Evolutionary conservation across 495 filamentous ascomycete species (phyloP).

Genomic region (Podospora didyma): DNA sequence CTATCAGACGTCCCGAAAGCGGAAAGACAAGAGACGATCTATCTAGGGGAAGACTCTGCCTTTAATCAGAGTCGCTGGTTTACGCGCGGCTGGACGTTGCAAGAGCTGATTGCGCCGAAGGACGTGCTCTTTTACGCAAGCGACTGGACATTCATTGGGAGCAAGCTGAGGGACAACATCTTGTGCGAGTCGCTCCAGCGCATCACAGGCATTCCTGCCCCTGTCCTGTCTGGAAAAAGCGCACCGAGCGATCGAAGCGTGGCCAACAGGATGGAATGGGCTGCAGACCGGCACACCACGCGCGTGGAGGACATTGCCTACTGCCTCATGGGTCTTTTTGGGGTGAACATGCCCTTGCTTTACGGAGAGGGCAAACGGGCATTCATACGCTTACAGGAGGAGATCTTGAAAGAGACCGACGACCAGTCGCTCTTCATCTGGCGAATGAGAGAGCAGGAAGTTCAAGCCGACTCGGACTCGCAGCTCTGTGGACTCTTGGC

Average conservation of each 20-base stretch:
- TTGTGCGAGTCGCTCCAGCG: no score
- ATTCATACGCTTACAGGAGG: conserved; percentile 18
- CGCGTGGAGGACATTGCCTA: conserved; percentile 15
- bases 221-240: no score
- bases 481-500: no score
- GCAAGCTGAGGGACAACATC: no score
- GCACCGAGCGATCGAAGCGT: no score
- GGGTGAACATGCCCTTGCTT: conserved; percentile 23
- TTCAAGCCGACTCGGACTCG: no score
- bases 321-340: conserved; percentile 21
- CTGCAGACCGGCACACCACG: conserved; percentile 1
- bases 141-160: no score
- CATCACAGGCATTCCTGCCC: no score
- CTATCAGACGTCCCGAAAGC: conserved; percentile 16
- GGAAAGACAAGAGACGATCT: no score
- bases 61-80: no score
- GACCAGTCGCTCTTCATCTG: conserved; percentile 30
- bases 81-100: background rate
- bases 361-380: conserved; percentile 22
- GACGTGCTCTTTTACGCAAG: conserved; percentile 23
- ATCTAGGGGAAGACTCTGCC: no score
- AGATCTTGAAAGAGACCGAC: conserved; percentile 19
- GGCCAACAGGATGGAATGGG: no score
- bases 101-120: conserved; percentile 36
- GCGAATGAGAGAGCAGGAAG: background rate